Evolutionary conservation across 352 stramenopile genomes (phyloP), one percentile per base, ranked within the genome.

Genomic region (Globisporangium spinosum): DNA sequence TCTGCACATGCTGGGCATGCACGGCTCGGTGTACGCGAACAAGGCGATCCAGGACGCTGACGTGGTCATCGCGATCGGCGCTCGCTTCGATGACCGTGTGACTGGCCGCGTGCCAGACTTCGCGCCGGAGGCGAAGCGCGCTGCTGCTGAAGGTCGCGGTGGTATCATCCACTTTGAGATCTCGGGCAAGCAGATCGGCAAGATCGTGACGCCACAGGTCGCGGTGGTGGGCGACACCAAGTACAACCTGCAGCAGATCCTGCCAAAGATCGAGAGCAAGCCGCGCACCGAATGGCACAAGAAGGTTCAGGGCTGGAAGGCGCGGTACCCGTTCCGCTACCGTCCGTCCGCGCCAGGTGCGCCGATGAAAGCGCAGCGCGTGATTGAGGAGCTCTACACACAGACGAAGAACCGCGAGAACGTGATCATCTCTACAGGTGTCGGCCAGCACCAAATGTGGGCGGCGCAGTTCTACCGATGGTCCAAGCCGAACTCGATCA

Each of bases 371-470:
- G 90, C 93, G 29, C 96, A 98, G 84, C 84, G 89, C 70, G 95
- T 98, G 23, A 97, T 98, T 65, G 73, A 92, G 58, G 94, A 98
- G 77, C 81, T 98, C 40, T 96, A 98, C 77, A 89, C 82, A 65
- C 92, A 98, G 71, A 98, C 96, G 27, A 97, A 98, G 71, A 72
- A 89, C 58, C 79, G 71, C 60, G 83, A 98, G 58, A 79, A 97
- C 62, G 89, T 98, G 54, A 96, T 98, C 73, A 91, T 98, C 49
- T 97, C 93, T n/a, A 98, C 93, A 22, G 96, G 97, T 60, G 90
- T 97, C n/a, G 96, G 96, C 15, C 96, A 98, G 79, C 96, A 98
- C 73, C 96, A 98, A 82, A 98, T 98, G 96, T 97, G 96, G 78
- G 91, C 96, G 12, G 96, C 96, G 29, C 96, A 98, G 82, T 97